These are phyloP conservation scores for Picochlorum sp. DNA, from an alignment of 139 green algal genomes.

Conservation along the genomic window DNA sequence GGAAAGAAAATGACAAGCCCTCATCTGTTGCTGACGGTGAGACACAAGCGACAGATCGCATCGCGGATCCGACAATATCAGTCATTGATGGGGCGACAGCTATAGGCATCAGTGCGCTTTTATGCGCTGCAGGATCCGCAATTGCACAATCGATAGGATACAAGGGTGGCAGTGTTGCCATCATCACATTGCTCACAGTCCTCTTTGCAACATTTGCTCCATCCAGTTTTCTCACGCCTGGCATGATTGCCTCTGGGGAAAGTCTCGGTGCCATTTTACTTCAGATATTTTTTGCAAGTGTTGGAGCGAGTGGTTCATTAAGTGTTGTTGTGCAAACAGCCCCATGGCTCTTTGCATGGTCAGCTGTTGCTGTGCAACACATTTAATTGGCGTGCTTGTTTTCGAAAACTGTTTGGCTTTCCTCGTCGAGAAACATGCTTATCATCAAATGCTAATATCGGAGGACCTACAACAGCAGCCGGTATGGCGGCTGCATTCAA, in stretches of 20 bases:
- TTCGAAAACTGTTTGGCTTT: conserved; percentile 53
- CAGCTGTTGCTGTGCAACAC: conserved; percentile 50
- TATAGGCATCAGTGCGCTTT: conserved; percentile 18
- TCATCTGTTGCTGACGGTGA: neutral
- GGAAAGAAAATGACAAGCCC: neutral
- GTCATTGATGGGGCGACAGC: conserved; percentile 19
- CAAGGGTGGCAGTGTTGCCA: conserved; percentile 43
- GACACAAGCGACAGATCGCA: neutral
- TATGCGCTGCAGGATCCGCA: conserved; percentile 21
- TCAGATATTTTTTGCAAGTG: conserved; percentile 84
- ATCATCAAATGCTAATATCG: conserved; percentile 89
- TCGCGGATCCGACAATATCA: neutral
- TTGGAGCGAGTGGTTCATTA: conserved; percentile 73
- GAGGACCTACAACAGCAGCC: conserved; percentile 77
- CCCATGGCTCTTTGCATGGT: conserved; percentile 79
- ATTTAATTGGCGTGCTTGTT: conserved; percentile 52
- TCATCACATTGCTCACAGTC: conserved; percentile 66
- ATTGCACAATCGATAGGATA: conserved; percentile 18
- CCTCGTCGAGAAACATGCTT: conserved; percentile 57
- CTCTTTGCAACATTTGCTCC: conserved; percentile 54
- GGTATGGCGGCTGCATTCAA: conserved; percentile 84
- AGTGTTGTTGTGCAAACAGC: conserved; percentile 61
- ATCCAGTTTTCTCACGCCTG: conserved; percentile 17
- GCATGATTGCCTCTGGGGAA: conserved; percentile 55
- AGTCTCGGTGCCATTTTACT: conserved; percentile 74